Conservation (phyloP, 352 stramenopile genomes). For the Phytophthora melonis region DNA sequence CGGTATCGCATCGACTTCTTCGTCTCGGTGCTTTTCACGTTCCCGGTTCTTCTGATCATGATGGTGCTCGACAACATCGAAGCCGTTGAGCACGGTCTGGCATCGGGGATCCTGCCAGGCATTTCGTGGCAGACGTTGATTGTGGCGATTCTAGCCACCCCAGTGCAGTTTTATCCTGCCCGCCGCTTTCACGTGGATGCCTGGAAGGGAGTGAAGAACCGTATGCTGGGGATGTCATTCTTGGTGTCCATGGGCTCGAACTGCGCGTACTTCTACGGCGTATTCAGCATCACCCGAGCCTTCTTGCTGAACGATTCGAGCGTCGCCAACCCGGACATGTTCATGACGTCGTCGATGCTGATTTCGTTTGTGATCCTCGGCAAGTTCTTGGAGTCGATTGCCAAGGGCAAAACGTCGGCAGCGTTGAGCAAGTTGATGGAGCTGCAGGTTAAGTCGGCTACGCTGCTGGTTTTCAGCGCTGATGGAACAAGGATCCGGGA, state of each 20-base stretch:
- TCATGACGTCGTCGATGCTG: constrained; percentile 98
- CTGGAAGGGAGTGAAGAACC: constrained; percentile 92
- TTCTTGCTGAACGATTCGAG: constrained; percentile 71
- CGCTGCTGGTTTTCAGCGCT: constrained; percentile 87
- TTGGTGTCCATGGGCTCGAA: constrained; percentile 97
- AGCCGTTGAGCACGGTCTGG: constrained; percentile 58
- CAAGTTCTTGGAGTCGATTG: constrained; percentile 97
- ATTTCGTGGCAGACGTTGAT: constrained; percentile 85
- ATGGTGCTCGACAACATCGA: constrained; percentile 88
- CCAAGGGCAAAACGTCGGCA: constrained; percentile 94
- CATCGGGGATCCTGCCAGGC: constrained; percentile 61
- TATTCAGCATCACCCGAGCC: constrained; percentile 89
- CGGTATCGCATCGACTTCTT: constrained; percentile 90
- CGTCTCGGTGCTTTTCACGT: constrained; percentile 91
- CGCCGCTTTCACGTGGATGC: constrained; percentile 95
- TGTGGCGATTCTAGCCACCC: constrained; percentile 88
- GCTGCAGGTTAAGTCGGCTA: constrained; percentile 95
- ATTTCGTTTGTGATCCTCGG: constrained; percentile 98
- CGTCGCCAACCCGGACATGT: constrained; percentile 90
- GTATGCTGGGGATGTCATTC: constrained; percentile 97
- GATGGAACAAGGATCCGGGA: constrained; percentile 66
- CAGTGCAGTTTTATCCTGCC: constrained; percentile 96
- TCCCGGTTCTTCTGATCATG: constrained; percentile 95
- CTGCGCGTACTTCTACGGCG: constrained; percentile 96
- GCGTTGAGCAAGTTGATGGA: constrained; percentile 97